Percentiles rank a stretch among this genome's conserved stretches.
Conservation (phyloP, 441 rosid genomes). For the Theobroma grandiflorum region DNA sequence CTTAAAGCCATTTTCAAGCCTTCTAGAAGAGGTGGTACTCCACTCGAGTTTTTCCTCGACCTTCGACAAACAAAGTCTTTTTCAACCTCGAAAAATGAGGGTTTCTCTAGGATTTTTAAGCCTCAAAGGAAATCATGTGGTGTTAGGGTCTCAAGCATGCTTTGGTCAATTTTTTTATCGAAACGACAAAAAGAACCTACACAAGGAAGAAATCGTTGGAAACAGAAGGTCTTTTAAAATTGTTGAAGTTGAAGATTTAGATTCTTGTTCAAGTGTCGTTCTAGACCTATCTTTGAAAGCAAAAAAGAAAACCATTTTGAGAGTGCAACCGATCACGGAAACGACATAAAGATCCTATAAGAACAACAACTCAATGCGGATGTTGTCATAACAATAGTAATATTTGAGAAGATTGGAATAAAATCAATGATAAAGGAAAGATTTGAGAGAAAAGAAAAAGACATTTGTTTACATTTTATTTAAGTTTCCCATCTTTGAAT, state of each 20-base stretch:
- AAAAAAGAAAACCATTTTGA: constrained; percentile 62
- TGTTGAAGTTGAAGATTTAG: constrained; percentile 53
- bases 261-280: constrained; percentile 46
- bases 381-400: constrained; percentile 20
- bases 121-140: constrained; percentile 95
- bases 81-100: constrained; percentile 95
- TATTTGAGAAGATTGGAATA: too few relatives aligned
- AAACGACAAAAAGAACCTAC: constrained; percentile 65
- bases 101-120: constrained; percentile 86
- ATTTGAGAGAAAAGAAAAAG: too few relatives aligned
- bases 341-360: constrained; percentile 49
- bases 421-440: too few relatives aligned
- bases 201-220: constrained; percentile 34
- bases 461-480: too few relatives aligned
- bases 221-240: constrained; percentile 28
- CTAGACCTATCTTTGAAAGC: constrained; percentile 63
- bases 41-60: constrained; percentile 74
- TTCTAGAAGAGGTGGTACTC: constrained; percentile 32
- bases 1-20: constrained; percentile 73
- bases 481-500: too few relatives aligned
- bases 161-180: constrained; percentile 72
- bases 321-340: constrained; percentile 43
- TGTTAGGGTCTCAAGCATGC: constrained; percentile 79
- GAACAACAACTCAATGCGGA: constrained; percentile 56
- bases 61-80: constrained; percentile 94